Percentiles rank a stretch among this genome's conserved stretches.
Conservation (phyloP, 2,329 filamentous ascomycete genomes). For the Fusarium goolgardi region DNA sequence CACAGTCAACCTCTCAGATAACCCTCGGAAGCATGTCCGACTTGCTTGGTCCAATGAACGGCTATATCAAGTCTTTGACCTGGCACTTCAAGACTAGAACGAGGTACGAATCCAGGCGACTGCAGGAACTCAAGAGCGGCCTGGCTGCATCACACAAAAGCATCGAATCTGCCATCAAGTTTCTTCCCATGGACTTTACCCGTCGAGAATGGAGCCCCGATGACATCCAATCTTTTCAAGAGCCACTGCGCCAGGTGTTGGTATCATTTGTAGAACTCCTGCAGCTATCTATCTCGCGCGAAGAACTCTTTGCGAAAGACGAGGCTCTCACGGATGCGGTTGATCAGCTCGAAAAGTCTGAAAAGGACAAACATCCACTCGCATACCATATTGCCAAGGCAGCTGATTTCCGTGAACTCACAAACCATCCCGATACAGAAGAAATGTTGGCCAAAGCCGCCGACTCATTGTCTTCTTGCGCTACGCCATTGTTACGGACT, state of each 20-base stretch:
- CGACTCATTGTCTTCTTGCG: neutral
- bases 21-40: slow-evolving; percentile 16
- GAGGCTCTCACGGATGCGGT: slow-evolving; percentile 14
- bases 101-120: slow-evolving; percentile 1
- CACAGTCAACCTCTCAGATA: slow-evolving; percentile 21
- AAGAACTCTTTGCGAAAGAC: slow-evolving; percentile 17
- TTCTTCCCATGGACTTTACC: slow-evolving; percentile 20
- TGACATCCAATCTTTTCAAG: slow-evolving; percentile 23
- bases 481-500: neutral
- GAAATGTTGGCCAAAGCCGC: slow-evolving; percentile 14
- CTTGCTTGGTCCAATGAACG: slow-evolving; percentile 16
- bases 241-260: slow-evolving; percentile 4
- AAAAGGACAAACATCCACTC: slow-evolving; percentile 11
- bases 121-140: slow-evolving; percentile 5
- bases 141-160: neutral
- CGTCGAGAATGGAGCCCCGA: slow-evolving; percentile 17
- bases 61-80: slow-evolving; percentile 8
- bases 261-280: slow-evolving; percentile 11
- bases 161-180: slow-evolving; percentile 18
- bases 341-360: slow-evolving; percentile 16
- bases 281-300: slow-evolving; percentile 11
- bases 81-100: slow-evolving; percentile 21
- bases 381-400: slow-evolving; percentile 27
- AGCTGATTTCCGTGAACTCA: slow-evolving; percentile 7
- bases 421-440: slow-evolving; percentile 19